These are phyloP conservation scores for Kernera saxatilis DNA, from an alignment of 345 rosid genomes.

Conservation along the genomic window DNA sequence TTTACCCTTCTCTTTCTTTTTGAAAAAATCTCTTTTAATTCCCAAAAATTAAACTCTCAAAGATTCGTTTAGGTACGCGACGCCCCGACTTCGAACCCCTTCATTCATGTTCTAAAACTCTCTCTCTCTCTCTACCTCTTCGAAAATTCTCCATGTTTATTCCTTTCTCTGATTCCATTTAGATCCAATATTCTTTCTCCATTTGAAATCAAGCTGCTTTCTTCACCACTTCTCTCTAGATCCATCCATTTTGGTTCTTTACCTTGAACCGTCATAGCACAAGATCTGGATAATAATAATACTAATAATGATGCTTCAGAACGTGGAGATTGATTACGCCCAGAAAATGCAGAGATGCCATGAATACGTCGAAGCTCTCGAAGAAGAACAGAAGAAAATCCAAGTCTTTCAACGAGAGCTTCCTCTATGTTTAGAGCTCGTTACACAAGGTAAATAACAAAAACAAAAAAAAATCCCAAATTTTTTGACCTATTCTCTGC, in stretches of 20 bases:
- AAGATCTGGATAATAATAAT: background rate
- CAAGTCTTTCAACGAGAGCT: slow-evolving; percentile 92
- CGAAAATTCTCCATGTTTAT: slow-evolving; percentile 33
- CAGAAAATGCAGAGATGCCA: slow-evolving; percentile 57
- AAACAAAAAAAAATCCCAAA: background rate
- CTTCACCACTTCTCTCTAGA: background rate
- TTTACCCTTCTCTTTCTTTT: slow-evolving; percentile 1
- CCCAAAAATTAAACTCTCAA: background rate
- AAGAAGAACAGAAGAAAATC: slow-evolving; percentile 80
- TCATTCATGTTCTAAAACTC: background rate
- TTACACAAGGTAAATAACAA: slow-evolving; percentile 59
- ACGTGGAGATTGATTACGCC: slow-evolving; percentile 33
- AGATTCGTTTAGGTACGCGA: slow-evolving; percentile 38
- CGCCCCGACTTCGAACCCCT: slow-evolving; percentile 30
- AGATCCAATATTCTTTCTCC: slow-evolving; percentile 55
- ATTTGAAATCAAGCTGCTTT: background rate
- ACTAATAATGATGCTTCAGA: background rate
- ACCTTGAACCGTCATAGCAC: background rate
- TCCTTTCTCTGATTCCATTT: slow-evolving; percentile 57
- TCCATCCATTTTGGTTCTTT: background rate
- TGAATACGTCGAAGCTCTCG: slow-evolving; percentile 65
- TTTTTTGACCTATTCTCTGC: background rate
- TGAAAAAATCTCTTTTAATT: too few relatives aligned
- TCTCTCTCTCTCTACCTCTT: background rate
- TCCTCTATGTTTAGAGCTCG: slow-evolving; percentile 90